Base-by-base conservation (phyloP, 805 yeast genomes). In the Candida gorgasii region DNA sequence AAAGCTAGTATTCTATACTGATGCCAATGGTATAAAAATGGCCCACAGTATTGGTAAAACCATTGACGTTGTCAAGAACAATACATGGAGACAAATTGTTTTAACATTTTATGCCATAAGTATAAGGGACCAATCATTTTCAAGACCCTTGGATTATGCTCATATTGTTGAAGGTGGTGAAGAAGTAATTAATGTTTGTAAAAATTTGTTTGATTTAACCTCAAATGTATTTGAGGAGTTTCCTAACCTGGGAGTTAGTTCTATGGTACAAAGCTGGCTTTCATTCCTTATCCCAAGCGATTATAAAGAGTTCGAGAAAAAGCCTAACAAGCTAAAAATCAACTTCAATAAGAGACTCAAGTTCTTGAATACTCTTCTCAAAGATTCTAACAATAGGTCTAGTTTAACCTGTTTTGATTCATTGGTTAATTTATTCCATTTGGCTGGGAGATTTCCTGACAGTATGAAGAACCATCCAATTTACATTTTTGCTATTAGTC, bases 321-420 rank as follows among this genome's bases (percentile, higher is more conserved):
- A 55, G 31, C 64, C 68, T 16, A 58, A 59, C 42, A 65, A 61
- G 40, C 49, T 63, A 17, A 64, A 58, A 39, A 47, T 59, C 22
- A 58, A 62, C 4, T 65, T 67, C 53, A 69, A 69, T 45, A 69
- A 62, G 47, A 51, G 74, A 31, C 49, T 65, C 16, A 63, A 59
- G 30, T 70, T 59, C 45, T 48, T 69, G 17, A 44, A 46, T 16
- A 48, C 51, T 12, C 50, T 69, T 8, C 39, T 69, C 1, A 55
- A 52, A 16, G 73, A 67, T 36, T 46, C 67, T 4, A 53, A 52
- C 9, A 50, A 51, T 7, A 50, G 58, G 8, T 31, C 54, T 3
- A 62, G 55, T 36, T 50, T 65, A 26, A 70, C 64, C 32, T 54
- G 65, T 34, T 66, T 65, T 44, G 69, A 69, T 40, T 51, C 68